phyloP scores from a whole-genome alignment of 1,284 basidiomycete species.

The Apiotrichum domesticum region DNA sequence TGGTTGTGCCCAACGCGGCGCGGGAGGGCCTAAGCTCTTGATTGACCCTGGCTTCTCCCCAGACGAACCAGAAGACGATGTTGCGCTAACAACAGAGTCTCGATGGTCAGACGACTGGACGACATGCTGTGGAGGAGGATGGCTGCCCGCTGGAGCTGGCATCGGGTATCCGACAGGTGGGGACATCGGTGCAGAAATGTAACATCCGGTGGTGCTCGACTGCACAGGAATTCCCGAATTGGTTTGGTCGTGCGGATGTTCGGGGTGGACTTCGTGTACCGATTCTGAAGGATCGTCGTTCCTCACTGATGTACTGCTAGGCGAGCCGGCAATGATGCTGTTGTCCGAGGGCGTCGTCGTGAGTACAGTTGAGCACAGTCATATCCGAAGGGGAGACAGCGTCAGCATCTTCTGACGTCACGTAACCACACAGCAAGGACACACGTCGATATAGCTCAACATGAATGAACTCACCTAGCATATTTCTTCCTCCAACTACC shows the following conservation, averaged over 20 bases:
- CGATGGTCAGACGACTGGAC: not conserved
- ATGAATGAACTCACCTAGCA: conserved; percentile 29
- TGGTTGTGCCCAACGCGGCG: conserved; percentile 39
- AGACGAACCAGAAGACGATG: conserved; percentile 15
- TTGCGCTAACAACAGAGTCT: conserved; percentile 13
- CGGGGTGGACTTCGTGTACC: not conserved
- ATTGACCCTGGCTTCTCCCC: conserved; percentile 3
- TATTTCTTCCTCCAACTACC: conserved; percentile 33
- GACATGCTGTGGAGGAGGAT: conserved; percentile 1
- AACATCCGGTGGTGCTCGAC: conserved; percentile 29
- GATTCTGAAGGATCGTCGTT: not conserved
- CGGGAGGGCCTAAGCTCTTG: conserved; percentile 11
- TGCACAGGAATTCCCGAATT: not conserved
- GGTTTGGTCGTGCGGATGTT: not conserved
- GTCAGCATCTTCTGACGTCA: conserved; percentile 6
- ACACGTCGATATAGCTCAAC: not conserved
- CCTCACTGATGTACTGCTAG: not conserved
- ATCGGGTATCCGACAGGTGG: conserved; percentile 17
- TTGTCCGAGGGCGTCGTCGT: not conserved
- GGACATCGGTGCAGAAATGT: conserved; percentile 34
- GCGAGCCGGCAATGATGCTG: not conserved
- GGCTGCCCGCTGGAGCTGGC: not conserved
- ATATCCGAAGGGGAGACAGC: not conserved
- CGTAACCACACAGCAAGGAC: not conserved
- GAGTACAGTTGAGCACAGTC: not conserved